Evolutionary conservation across 495 filamentous ascomycete genomes (phyloP), one percentile per base, ranked within the genome.

Genomic region (Aspergillus bertholletiae): DNA sequence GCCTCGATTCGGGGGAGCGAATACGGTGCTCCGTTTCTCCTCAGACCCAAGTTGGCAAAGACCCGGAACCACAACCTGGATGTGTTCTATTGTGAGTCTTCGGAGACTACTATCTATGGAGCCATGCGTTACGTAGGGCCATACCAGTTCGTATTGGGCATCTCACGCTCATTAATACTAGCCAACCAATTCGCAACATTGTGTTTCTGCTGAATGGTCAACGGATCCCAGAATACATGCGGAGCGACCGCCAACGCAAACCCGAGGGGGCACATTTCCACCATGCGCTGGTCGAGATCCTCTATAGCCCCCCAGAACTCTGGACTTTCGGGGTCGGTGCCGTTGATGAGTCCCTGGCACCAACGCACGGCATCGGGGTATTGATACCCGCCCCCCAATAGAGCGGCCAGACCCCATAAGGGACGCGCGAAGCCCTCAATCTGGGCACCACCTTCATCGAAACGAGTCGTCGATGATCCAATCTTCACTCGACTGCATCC

Each of bases 211-310:
- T 73, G 72, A 35, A 77, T 76, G 5, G 73, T 77, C 54, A 92
- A 70, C 1, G 79, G 80, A 35, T 84, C 71, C 88, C 87, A 92
- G 53, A 92, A 84, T 5, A 72, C 56, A 54, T 74, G 71, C 18
- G 83, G 78, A 13, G 81, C 84, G 35, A 87, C 82, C 15, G 81
- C 84, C 54, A 88, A 66, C 30, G 84, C 79, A 53, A 80, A 88
- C 9, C 81, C 81, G 52, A 91, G 76, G 12, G 88, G 87, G 60
- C 86, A 90, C 80, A 90, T 89, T 65, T 90, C 88, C 18, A 90
- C 88, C 87, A 90, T 91, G n/a, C 88, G 74, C 74, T 91, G 87
- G 57, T 91, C 88, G 51, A 83, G 79, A 62, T 89, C 86, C 57
- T 84, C 75, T 49, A 86, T 83, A 34, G 80, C 80, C 5, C 87